Conservation (phyloP, 148 eudicot species). For the Rhododendron mucronatum region DNA sequence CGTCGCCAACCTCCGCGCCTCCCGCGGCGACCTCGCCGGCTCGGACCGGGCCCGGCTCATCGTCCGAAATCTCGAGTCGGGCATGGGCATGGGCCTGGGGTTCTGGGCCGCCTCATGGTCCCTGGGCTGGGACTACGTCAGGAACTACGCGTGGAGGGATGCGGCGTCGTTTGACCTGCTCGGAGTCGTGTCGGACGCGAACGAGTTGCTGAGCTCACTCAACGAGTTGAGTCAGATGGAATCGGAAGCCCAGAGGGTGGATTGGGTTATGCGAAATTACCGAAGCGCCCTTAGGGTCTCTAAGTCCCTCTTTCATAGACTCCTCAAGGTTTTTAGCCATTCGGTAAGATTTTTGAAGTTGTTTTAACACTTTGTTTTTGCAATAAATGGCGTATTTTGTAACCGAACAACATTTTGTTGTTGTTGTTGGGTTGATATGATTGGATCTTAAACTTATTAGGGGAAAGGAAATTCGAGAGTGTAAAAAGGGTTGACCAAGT, state of each 20-base stretch:
- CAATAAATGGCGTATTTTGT: background rate
- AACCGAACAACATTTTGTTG: background rate
- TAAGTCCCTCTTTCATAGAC: slow-evolving; percentile 34
- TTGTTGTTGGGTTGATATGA: too few relatives aligned
- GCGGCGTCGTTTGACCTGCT: slow-evolving; percentile 34
- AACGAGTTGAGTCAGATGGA: slow-evolving; percentile 47
- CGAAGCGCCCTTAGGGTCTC: slow-evolving; percentile 31
- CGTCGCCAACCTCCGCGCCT: slow-evolving; percentile 63
- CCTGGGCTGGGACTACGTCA: slow-evolving; percentile 60
- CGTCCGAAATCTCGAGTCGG: slow-evolving; percentile 41
- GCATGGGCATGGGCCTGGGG: slow-evolving; percentile 31
- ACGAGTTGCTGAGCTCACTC: slow-evolving; percentile 46
- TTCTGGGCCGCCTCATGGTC: slow-evolving; percentile 38
- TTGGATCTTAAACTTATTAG: background rate
- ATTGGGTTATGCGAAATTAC: slow-evolving; percentile 61
- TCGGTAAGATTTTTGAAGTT: slow-evolving; percentile 34
- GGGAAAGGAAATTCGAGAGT: background rate
- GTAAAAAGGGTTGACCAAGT: background rate
- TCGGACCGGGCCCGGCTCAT: slow-evolving; percentile 49
- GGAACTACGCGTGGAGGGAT: slow-evolving; percentile 63
- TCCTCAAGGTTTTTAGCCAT: slow-evolving; percentile 49
- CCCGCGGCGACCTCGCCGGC: slow-evolving; percentile 66
- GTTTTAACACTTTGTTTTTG: background rate
- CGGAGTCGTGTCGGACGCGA: slow-evolving; percentile 40
- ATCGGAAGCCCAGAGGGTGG: slow-evolving; percentile 43